phyloP scores from a whole-genome alignment of 2,329 filamentous ascomycete species.

The Huntiella omanensis region DNA sequence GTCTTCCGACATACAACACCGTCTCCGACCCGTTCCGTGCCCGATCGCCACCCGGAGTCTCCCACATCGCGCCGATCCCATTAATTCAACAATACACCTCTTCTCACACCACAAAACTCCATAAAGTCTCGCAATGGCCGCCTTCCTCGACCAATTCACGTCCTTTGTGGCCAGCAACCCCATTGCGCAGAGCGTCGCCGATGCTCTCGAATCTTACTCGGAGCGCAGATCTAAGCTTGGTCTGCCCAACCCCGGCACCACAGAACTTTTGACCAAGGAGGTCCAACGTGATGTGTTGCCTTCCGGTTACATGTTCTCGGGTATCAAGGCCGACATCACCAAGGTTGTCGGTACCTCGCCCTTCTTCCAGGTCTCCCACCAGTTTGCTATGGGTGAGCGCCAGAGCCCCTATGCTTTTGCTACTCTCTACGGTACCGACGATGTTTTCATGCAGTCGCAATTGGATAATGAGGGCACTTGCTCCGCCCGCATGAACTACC shows the following conservation, averaged over 20 bases:
- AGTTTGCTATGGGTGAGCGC: constrained; percentile 84
- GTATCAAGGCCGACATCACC: constrained; percentile 86
- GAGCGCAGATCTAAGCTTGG: constrained; percentile 76
- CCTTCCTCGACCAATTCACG: constrained; percentile 30
- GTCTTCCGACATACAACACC: background rate
- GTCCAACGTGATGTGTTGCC: constrained; percentile 92
- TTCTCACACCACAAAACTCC: constrained; percentile 1
- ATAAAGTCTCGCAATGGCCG: constrained; percentile 27
- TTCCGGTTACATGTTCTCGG: constrained; percentile 92
- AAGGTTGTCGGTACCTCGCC: constrained; percentile 90
- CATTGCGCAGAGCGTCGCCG: constrained; percentile 47
- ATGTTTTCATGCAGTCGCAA: constrained; percentile 91
- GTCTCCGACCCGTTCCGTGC: background rate
- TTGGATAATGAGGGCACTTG: constrained; percentile 83
- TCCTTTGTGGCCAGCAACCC: constrained; percentile 59
- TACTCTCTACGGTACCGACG: constrained; percentile 80
- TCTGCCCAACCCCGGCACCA: constrained; percentile 76
- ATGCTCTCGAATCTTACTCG: constrained; percentile 65
- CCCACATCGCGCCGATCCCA: background rate
- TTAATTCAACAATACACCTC: background rate
- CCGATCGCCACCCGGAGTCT: background rate
- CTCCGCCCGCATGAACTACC: constrained; percentile 78
- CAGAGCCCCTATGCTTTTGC: constrained; percentile 91
- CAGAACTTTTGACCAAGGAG: constrained; percentile 78
- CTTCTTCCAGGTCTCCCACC: constrained; percentile 92